Evolutionary conservation across 306 rosid species (phyloP).

Genomic region (Nissolia schottii): DNA sequence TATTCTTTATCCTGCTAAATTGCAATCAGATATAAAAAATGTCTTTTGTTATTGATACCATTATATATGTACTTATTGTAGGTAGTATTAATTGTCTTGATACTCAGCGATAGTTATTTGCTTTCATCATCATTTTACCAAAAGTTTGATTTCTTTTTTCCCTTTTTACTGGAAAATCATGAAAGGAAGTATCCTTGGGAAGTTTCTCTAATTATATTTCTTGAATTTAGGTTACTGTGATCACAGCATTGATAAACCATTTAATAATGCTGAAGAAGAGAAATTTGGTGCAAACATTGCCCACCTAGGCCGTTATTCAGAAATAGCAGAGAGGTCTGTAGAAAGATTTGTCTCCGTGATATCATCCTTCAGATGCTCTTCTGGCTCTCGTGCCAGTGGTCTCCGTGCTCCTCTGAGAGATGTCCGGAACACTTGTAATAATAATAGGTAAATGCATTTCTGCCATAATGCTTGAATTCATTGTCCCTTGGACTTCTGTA

Average conservation of each 20-base stretch:
- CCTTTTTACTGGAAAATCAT: neutral
- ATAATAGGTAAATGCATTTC: slow-evolving; percentile 42
- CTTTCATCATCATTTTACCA: neutral
- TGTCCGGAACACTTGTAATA: slow-evolving; percentile 41
- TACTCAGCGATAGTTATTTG: neutral
- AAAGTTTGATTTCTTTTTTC: neutral
- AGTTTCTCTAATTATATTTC: slow-evolving; percentile 24
- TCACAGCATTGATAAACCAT: slow-evolving; percentile 21
- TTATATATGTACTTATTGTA: neutral
- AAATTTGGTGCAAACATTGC: slow-evolving; percentile 84
- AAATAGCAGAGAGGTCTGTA: slow-evolving; percentile 78
- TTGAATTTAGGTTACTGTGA: slow-evolving; percentile 36
- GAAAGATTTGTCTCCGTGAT: slow-evolving; percentile 72
- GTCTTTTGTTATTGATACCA: neutral
- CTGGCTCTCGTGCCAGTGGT: slow-evolving; percentile 92
- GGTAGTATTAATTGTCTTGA: slow-evolving; percentile 12
- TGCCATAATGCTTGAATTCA: slow-evolving; percentile 12
- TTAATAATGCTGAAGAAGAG: slow-evolving; percentile 19
- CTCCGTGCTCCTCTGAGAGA: slow-evolving; percentile 87
- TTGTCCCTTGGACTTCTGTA: slow-evolving; percentile 17
- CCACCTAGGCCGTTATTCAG: slow-evolving; percentile 64
- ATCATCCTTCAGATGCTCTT: slow-evolving; percentile 57
- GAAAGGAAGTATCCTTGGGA: neutral
- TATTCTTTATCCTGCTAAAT: neutral
- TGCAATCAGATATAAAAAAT: neutral